phyloP scores from a whole-genome alignment of 805 yeast genomes.

The Tetrapisispora arboricola region DNA sequence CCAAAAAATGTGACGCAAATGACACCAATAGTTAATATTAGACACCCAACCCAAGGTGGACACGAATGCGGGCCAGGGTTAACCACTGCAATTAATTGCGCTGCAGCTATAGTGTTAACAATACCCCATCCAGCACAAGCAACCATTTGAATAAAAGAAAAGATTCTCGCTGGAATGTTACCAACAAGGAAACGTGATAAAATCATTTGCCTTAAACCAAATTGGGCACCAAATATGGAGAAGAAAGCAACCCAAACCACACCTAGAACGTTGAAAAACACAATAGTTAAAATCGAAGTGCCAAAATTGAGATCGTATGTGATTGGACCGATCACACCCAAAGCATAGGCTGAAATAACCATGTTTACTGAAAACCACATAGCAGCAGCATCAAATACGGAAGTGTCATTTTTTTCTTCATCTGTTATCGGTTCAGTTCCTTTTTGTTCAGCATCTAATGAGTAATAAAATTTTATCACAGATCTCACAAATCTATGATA shows the following conservation, averaged over 20 bases:
- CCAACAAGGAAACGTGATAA: slow-evolving; percentile 72
- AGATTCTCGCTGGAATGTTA: slow-evolving; percentile 60
- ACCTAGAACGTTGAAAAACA: slow-evolving; percentile 69
- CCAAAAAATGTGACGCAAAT: slow-evolving; percentile 76
- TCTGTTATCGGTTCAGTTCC: slow-evolving; percentile 79
- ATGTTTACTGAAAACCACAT: slow-evolving; percentile 90
- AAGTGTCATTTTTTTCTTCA: slow-evolving; percentile 60
- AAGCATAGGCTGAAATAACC: slow-evolving; percentile 73
- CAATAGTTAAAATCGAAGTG: slow-evolving; percentile 53
- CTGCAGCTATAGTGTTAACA: slow-evolving; percentile 81
- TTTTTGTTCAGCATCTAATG: slow-evolving; percentile 43
- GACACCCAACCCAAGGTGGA: slow-evolving; percentile 88
- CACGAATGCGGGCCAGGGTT: slow-evolving; percentile 42
- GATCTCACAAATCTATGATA: slow-evolving; percentile 24
- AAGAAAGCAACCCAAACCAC: slow-evolving; percentile 69
- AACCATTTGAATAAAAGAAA: slow-evolving; percentile 64
- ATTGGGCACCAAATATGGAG: slow-evolving; percentile 72
- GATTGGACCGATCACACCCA: slow-evolving; percentile 62
- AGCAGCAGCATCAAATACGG: slow-evolving; percentile 59
- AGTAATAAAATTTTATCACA: slow-evolving; percentile 16
- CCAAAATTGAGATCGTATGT: slow-evolving; percentile 62
- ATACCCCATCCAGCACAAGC: slow-evolving; percentile 96
- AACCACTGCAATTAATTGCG: slow-evolving; percentile 69
- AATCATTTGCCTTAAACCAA: slow-evolving; percentile 83
- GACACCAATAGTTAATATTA: slow-evolving; percentile 58